Percentiles rank a stretch among this genome's conserved stretches.
Conservation (phyloP, 768 basidiomycete genomes). For the Pulveroboletus sp. region DNA sequence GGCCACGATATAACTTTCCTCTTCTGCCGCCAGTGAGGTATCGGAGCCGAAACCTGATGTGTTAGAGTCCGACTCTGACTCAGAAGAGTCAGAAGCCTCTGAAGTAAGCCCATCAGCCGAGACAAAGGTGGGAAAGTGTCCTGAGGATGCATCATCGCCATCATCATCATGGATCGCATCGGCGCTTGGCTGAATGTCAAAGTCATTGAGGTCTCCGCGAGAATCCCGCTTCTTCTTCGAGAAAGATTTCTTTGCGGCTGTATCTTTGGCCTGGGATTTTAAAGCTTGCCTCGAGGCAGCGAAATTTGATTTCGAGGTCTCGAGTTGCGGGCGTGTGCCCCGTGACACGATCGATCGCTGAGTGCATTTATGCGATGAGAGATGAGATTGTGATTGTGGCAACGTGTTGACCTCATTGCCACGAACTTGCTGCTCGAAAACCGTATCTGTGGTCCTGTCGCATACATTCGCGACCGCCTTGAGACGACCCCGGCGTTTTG, state of each 20-base stretch:
- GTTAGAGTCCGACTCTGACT: slow-evolving; percentile 34
- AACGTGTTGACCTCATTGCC: slow-evolving; percentile 34
- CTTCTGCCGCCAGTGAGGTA: slow-evolving; percentile 55
- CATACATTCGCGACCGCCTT: slow-evolving; percentile 41
- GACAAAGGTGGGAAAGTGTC: slow-evolving; percentile 61
- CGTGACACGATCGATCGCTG: slow-evolving; percentile 23
- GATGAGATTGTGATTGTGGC: slow-evolving; percentile 35
- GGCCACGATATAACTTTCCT: slow-evolving; percentile 53
- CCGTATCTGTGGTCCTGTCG: slow-evolving; percentile 12
- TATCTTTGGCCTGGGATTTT: slow-evolving; percentile 39
- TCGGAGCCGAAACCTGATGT: slow-evolving; percentile 45
- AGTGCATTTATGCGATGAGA: slow-evolving; percentile 20
- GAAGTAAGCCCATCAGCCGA: slow-evolving; percentile 57
- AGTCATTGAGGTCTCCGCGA: slow-evolving; percentile 18
- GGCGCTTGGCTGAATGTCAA: slow-evolving; percentile 33
- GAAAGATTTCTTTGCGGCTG: slow-evolving; percentile 26
- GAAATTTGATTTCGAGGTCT: slow-evolving; percentile 27
- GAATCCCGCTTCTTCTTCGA: slow-evolving; percentile 14
- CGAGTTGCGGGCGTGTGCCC: slow-evolving; percentile 19
- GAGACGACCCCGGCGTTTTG: slow-evolving; percentile 54
- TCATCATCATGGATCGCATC: slow-evolving; percentile 31
- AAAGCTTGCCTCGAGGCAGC: slow-evolving; percentile 30
- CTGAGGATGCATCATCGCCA: slow-evolving; percentile 30
- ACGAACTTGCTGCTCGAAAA: slow-evolving; percentile 7
- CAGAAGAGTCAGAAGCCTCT: slow-evolving; percentile 42